Evolutionary conservation across 1,284 basidiomycete species (phyloP), one percentile per base, ranked within the genome.

Genomic region (Coriolopsis trogii): DNA sequence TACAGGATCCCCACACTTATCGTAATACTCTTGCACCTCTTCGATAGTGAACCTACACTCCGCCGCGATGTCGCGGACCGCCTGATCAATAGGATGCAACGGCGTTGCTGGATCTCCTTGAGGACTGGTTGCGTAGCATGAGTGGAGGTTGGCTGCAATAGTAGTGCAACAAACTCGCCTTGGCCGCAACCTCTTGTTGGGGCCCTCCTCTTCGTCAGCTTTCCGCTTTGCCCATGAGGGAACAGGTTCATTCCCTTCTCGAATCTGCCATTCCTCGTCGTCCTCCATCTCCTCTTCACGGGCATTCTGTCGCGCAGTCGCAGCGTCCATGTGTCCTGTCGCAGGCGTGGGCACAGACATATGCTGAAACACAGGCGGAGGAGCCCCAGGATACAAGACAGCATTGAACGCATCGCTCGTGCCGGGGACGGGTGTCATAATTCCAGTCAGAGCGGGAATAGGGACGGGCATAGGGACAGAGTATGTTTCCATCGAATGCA

Each of bases 21-120:
- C 83, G 55, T 89, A 87, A 63, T 82, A 87, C 62, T 85, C 85
- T 61, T 84, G 78, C 10, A 90, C 87, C 65, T 90, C 88, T 55
- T 84, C 82, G 0, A 80, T 64, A 1, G 85, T 87, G 66, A 90
- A 90, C 42, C 82, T 74, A 60, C 73, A 85, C 33, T 86, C 80
- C 24, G 66, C 70, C 7, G 87, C 87, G 58, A 90, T 87, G 24
- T 82, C 79, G 24, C 68, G 68, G 34, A 90, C 76, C 12, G 72
- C 75, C 60, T 80, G 79, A 56, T 88, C 85, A 25, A 88, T 75
- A 36, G 85, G 79, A 64, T 87, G 84, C 39, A 87, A 56, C 12
- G 51, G 24, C 5, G 31, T 6, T 13, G 34, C 29, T 8, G n/a
- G 37, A 10, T 36, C 36, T 16, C 26, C 56, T n/a, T 44, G 24